Evolutionary conservation across 1,284 basidiomycete genomes (phyloP).

Genomic region (Moesziomyces globuligerus): DNA sequence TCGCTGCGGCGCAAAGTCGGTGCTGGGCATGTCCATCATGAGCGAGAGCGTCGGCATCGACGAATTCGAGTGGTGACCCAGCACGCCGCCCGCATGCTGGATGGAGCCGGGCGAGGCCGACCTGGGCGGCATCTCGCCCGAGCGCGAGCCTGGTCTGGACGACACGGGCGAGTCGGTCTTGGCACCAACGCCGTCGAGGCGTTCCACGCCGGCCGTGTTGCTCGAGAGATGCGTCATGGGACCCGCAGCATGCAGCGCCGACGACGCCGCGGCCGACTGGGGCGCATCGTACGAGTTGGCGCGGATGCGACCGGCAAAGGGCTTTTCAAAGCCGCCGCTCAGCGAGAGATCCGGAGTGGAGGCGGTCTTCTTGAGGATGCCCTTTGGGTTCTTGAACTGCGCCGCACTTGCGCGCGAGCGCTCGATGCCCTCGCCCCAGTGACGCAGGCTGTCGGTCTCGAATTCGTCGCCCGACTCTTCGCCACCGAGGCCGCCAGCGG

Average conservation of each 20-base stretch:
- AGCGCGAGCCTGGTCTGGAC: conserved; percentile 36
- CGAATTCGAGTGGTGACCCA: conserved; percentile 69
- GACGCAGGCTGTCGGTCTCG: conserved; percentile 69
- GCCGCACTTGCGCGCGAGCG: conserved; percentile 75
- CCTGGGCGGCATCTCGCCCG: conserved; percentile 28
- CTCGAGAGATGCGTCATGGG: conserved; percentile 58
- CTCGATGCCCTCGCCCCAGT: conserved; percentile 75
- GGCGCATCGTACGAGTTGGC: conserved; percentile 68
- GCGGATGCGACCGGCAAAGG: conserved; percentile 62
- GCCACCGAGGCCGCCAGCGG: conserved; percentile 67
- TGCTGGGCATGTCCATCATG: conserved; percentile 71
- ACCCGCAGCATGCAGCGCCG: conserved; percentile 28
- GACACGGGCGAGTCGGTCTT: conserved; percentile 46
- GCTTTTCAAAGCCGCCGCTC: conserved; percentile 42
- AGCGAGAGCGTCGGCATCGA: conserved; percentile 85
- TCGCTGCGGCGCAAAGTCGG: conserved; percentile 66
- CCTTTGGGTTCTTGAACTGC: conserved; percentile 77
- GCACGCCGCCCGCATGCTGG: conserved; percentile 34
- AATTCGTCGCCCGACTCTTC: conserved; percentile 71
- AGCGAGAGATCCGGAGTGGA: conserved; percentile 47
- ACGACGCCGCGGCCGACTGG: conserved; percentile 30
- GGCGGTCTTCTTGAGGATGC: conserved; percentile 79
- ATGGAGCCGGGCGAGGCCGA: conserved; percentile 41
- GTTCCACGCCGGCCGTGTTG: conserved; percentile 53
- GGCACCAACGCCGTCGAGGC: conserved; percentile 56